A percentile compares a stretch with the other conserved stretches of the same genome.
Conservation (phyloP, 192 early-diverging fungal species). For the Coemansia reversa region DNA sequence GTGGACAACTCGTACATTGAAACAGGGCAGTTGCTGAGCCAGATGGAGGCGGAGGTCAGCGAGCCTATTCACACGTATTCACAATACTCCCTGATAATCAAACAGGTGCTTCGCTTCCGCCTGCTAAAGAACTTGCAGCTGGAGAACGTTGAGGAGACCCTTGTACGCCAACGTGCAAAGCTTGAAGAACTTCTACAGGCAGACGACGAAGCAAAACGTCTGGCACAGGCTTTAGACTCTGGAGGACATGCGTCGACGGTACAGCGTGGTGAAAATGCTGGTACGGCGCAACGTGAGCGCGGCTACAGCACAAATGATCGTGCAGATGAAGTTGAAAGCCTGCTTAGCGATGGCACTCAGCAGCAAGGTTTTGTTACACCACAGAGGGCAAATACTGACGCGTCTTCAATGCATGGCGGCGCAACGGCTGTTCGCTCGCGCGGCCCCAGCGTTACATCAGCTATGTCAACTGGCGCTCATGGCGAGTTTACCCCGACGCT, state of each 20-base stretch:
- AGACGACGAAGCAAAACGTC: slow-evolving; percentile 69
- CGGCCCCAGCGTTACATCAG: slow-evolving; percentile 38
- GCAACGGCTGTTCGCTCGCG: slow-evolving; percentile 32
- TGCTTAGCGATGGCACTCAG: slow-evolving; percentile 20
- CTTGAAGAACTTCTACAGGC: slow-evolving; percentile 63
- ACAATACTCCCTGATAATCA: slow-evolving; percentile 86
- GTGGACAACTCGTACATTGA: slow-evolving; percentile 80
- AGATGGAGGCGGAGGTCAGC: slow-evolving; percentile 75
- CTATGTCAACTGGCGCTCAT: slow-evolving; percentile 24
- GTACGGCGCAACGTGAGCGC: not conserved
- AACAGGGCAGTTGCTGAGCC: slow-evolving; percentile 65
- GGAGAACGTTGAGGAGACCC: slow-evolving; percentile 69
- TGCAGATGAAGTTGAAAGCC: slow-evolving; percentile 15
- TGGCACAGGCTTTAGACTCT: slow-evolving; percentile 64
- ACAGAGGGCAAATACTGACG: slow-evolving; percentile 40
- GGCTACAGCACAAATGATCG: not conserved
- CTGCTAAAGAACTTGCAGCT: slow-evolving; percentile 84
- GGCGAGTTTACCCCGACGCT: slow-evolving; percentile 48
- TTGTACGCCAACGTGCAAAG: slow-evolving; percentile 69
- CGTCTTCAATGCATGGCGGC: slow-evolving; percentile 20
- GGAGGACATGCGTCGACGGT: not conserved
- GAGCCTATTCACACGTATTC: slow-evolving; percentile 87
- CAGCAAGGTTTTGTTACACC: slow-evolving; percentile 37
- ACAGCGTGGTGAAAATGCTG: not conserved
- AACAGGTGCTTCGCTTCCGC: slow-evolving; percentile 80